Evolutionary conservation across 1,284 basidiomycete species (phyloP).

Genomic region (Fomitopsis betulina): DNA sequence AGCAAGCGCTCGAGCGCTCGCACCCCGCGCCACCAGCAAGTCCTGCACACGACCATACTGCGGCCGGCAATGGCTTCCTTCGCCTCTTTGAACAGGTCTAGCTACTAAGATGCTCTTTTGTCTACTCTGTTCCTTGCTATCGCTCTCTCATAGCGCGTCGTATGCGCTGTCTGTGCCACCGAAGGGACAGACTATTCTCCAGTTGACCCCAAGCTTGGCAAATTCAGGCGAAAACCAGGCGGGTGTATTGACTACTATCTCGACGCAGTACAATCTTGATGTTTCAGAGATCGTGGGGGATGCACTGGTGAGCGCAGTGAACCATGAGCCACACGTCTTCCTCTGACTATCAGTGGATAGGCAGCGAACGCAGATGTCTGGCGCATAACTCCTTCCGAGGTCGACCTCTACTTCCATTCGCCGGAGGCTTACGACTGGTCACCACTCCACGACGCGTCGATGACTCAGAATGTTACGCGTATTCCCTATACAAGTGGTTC

Average conservation of each 20-base stretch:
- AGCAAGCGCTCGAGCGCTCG: background rate
- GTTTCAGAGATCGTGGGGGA: slow-evolving; percentile 11
- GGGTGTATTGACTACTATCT: slow-evolving; percentile 11
- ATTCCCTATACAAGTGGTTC: slow-evolving; percentile 1
- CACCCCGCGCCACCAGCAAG: background rate
- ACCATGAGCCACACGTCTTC: background rate
- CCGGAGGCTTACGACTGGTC: slow-evolving; percentile 2
- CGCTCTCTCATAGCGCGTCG: background rate
- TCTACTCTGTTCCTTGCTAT: background rate
- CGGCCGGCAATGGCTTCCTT: background rate
- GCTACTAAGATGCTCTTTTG: background rate
- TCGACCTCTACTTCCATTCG: slow-evolving; percentile 15
- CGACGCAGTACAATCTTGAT: slow-evolving; percentile 2
- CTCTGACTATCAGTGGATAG: slow-evolving; percentile 9
- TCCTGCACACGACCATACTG: background rate
- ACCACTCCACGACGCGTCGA: background rate
- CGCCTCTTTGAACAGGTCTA: background rate
- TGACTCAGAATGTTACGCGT: slow-evolving; percentile 9
- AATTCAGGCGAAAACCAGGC: background rate
- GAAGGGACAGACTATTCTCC: background rate
- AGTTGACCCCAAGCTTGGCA: background rate
- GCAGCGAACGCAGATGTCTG: slow-evolving; percentile 24
- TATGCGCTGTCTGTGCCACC: background rate
- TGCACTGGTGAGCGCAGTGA: slow-evolving; percentile 13
- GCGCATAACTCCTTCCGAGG: slow-evolving; percentile 21